Percentiles rank a stretch among this genome's conserved stretches.
These are phyloP conservation scores for Magnusiomyces sp. DNA, from an alignment of 1,139 yeast species.

Conservation along the genomic window DNA sequence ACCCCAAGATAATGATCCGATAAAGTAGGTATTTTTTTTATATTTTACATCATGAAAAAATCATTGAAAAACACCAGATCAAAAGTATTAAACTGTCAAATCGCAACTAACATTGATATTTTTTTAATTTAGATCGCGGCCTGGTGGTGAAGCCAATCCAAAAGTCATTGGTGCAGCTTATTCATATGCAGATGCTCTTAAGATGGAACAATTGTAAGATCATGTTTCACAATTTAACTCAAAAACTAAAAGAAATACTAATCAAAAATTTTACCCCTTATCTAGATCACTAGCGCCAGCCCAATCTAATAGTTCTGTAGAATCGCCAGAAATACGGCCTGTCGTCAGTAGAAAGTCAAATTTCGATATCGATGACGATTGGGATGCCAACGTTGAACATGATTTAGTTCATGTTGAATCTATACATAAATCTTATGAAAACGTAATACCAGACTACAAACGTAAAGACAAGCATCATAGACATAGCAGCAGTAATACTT, in stretches of 20 bases:
- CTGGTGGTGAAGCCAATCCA: conserved; percentile 25
- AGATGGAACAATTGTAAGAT: conserved; percentile 17
- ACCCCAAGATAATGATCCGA: conserved; percentile 10
- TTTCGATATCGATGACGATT: conserved; percentile 72
- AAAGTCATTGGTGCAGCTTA: conserved; percentile 38
- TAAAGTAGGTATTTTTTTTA: conserved; percentile 5
- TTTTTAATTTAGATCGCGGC: neutral
- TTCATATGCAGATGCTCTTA: conserved; percentile 33
- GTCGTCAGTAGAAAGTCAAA: conserved; percentile 19
- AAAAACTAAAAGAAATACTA: too few species aligned
- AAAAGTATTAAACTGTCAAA: too few species aligned
- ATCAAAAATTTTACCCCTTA: too few species aligned
- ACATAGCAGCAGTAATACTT: conserved; percentile 8
- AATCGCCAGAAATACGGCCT: conserved; percentile 7
- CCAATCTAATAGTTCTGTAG: conserved; percentile 8
- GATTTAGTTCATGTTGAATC: conserved; percentile 32
- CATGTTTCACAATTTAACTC: too few species aligned
- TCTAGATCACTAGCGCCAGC: conserved; percentile 8
- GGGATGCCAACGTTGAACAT: conserved; percentile 80
- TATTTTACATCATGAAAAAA: neutral
- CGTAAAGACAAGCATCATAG: conserved; percentile 3
- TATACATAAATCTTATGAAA: conserved; percentile 29
- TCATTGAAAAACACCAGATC: too few species aligned
- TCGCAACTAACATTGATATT: neutral
- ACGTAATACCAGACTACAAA: conserved; percentile 16